A percentile compares a stretch with the other conserved stretches of the same genome.
phyloP scores from a whole-genome alignment of 192 early-diverging fungal species.

The Coemansia sp. region DNA sequence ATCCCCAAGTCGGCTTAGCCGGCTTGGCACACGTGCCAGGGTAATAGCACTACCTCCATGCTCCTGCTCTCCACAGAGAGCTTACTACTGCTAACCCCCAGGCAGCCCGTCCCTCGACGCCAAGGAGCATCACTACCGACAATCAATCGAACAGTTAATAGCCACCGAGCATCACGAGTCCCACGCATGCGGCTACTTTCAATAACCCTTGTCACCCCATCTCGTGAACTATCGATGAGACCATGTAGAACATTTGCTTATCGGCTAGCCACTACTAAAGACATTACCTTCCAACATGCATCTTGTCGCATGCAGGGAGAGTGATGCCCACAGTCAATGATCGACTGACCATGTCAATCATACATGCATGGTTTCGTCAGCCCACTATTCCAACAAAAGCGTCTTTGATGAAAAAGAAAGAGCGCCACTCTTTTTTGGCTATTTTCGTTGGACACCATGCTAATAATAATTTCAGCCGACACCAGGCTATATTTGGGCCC shows the following conservation, averaged over 20 bases:
- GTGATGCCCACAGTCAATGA: not conserved
- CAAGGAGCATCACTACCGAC: not conserved
- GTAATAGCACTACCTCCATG: not conserved
- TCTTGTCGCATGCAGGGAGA: not conserved
- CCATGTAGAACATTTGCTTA: not conserved
- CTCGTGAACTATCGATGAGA: not conserved
- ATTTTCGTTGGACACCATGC: not conserved
- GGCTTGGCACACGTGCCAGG: not conserved
- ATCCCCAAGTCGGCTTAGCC: not conserved
- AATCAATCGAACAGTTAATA: not conserved
- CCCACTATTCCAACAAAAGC: not conserved
- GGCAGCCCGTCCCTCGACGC: not conserved
- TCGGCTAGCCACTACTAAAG: not conserved
- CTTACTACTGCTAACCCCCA: not conserved
- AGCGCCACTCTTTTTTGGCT: not conserved
- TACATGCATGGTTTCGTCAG: constrained; percentile 9
- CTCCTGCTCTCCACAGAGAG: not conserved
- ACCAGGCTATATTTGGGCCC: not conserved
- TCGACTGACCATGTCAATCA: not conserved
- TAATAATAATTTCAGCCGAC: not conserved
- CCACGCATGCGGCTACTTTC: not conserved
- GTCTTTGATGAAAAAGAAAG: not conserved
- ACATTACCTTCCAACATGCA: not conserved
- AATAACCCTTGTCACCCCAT: not conserved
- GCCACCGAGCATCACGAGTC: not conserved